A percentile compares a stretch with the other conserved stretches of the same genome.
phyloP scores from a whole-genome alignment of 352 stramenopile genomes.

The Phytopythium cucurbitacearum region DNA sequence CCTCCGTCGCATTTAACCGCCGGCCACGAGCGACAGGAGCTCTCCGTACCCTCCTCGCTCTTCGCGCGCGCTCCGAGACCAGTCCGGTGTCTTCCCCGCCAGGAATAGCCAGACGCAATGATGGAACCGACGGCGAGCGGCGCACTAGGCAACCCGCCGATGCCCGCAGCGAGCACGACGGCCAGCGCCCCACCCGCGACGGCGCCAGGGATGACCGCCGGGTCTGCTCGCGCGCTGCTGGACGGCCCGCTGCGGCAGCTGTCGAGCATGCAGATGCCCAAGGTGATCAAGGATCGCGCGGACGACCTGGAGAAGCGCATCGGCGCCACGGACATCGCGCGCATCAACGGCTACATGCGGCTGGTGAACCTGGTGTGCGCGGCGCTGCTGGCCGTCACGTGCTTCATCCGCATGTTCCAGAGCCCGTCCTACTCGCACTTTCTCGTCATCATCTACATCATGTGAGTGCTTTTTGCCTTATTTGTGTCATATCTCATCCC shows the following conservation, averaged over 20 bases:
- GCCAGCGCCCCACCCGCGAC: too few species aligned
- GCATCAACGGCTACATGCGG: slow-evolving; percentile 86
- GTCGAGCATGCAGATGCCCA: slow-evolving; percentile 54
- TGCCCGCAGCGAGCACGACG: slow-evolving; percentile 1
- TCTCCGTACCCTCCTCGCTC: too few species aligned
- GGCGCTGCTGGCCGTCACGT: slow-evolving; percentile 59
- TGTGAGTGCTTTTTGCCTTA: slow-evolving; percentile 29
- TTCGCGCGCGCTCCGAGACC: too few species aligned
- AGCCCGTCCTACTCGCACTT: slow-evolving; percentile 79
- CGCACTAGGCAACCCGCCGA: neutral
- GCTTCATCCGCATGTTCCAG: slow-evolving; percentile 75
- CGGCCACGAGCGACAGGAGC: too few species aligned
- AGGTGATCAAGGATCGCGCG: slow-evolving; percentile 61
- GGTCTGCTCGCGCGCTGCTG: slow-evolving; percentile 6
- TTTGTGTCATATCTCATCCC: neutral
- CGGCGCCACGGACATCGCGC: slow-evolving; percentile 68
- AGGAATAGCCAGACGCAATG: slow-evolving; percentile 6
- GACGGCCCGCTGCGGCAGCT: slow-evolving; percentile 21
- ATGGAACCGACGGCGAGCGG: slow-evolving; percentile 9
- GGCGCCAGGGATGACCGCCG: neutral
- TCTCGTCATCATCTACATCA: slow-evolving; percentile 82
- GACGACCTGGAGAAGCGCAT: slow-evolving; percentile 73
- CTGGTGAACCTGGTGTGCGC: slow-evolving; percentile 70
- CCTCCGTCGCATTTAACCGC: neutral
- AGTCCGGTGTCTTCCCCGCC: neutral